Evolutionary conservation across 2,329 filamentous ascomycete genomes (phyloP), one percentile per base, ranked within the genome.

Genomic region (Tolypocladium tropicale): DNA sequence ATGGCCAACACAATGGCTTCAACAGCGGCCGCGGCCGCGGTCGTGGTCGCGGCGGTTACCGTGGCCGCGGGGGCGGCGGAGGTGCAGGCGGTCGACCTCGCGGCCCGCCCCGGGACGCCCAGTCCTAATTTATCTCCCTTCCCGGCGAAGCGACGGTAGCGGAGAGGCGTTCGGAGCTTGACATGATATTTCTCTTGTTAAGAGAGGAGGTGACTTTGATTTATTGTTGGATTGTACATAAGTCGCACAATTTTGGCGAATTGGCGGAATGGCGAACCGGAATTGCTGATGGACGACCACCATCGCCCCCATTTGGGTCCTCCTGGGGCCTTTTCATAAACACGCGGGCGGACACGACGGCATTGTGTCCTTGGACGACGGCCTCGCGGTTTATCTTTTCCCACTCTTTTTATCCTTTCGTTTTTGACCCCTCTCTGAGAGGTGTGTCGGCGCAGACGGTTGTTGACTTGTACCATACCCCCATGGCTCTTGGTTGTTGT

Each of bases 211-310:
- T 60, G 60, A 61, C 62, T 59, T 61, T 63, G 59, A 57, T 67
- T 67, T 56, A 61, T 54, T 67, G 65, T 72, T 72, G 70, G 70
- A 73, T 72, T 73, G 71, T 73, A 73, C 66, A 73, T 67, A 72
- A 72, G 70, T 71, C 70, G 69, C 69, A 63, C 63, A 62, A 65
- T 58, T 50, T 63, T 63, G 64, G 71, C 71, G 71, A 70, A 71
- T 67, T 61, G 68, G 65, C 61, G 66, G 63, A 65, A 63, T 57
- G 65, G 69, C 68, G 65, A 69, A 66, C 60, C 58, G 65, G 68
- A 62, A 55, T 62, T 64, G 62, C 65, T 63, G 62, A 66, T 64
- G 67, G 63, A 64, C 55, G 55, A 64, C 60, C 57, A 64, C 28
- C 46, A 33, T 50, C 46, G 28, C 18, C 18, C n/a, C 46, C n/a